Evolutionary conservation across 495 filamentous ascomycete species (phyloP), one percentile per base, ranked within the genome.

Genomic region (Bacidia rubella): DNA sequence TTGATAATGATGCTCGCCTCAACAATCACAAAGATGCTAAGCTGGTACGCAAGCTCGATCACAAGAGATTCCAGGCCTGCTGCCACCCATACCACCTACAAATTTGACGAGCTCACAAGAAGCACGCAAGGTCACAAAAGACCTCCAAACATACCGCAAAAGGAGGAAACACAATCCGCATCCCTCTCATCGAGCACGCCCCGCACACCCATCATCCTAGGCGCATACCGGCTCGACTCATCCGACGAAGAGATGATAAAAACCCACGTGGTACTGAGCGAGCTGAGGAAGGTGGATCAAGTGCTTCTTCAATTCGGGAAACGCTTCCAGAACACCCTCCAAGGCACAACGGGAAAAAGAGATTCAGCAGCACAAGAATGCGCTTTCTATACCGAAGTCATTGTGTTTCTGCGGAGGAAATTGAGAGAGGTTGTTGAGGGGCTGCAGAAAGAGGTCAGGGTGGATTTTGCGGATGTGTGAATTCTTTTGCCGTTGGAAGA

Each of bases 401-500:
- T 44, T n/a, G 41, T 44, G 41, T 44, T 44, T 44, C 20, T 44
- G 41, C 7, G 41, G 17, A 9, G 20, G 41, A 44, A 44, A 20
- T 17, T 44, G 41, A 44, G 41, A 17, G 17, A 20, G 9, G 41
- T 44, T 7, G 41, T 44, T n/a, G 41, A 22, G 41, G 41, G 20
- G 41, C 20, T 44, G 41, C 41, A 44, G 19, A 44, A 22, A 22
- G 41, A 22, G 41, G 9, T 44, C 15, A 44, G 41, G 20, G 17
- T 44, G 12, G 41, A 44, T 5, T 44, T 44, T 44, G 41, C 41
- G 41, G 41, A 44, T n/a, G 41, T 44, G 41, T 35, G 29, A 35
- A 15, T 5, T 5, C 29, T 35, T 35, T 5, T 35, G 29, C 7
- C 15, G 5, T 35, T 5, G 29, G 15, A 35, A 15, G 29, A n/a